Evolutionary conservation across 2,329 filamentous ascomycete species (phyloP).

Genomic region (Colletotrichum coccodes): DNA sequence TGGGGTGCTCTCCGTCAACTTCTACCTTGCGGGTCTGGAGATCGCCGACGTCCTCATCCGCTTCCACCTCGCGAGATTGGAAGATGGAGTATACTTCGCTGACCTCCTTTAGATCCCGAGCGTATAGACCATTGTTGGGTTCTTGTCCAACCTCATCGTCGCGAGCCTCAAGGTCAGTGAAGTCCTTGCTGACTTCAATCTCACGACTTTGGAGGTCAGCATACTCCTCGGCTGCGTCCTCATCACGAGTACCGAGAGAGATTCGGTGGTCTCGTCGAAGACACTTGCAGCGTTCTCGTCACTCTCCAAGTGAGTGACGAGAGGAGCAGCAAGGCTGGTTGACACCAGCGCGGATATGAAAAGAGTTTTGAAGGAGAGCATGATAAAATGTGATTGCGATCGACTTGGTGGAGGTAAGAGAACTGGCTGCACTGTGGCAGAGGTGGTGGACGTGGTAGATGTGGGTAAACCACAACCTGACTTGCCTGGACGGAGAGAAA

Average conservation of each 20-base stretch:
- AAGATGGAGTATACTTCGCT: not conserved
- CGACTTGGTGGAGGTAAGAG: not conserved
- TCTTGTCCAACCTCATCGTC: not conserved
- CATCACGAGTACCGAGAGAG: not conserved
- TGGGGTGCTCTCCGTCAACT: not conserved
- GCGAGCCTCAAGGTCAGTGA: not conserved
- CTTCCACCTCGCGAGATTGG: not conserved
- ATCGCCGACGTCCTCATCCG: not conserved
- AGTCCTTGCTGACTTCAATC: not conserved
- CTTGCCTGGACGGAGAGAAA: accelerated
- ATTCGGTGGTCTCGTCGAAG: not conserved
- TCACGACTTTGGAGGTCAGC: not conserved
- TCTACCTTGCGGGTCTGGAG: not conserved
- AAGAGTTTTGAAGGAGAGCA: constrained; percentile 2
- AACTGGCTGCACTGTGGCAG: not conserved
- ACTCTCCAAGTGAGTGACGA: not conserved
- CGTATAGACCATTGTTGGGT: not conserved
- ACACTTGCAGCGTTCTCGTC: not conserved
- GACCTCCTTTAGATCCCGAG: not conserved
- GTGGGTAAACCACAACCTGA: not conserved
- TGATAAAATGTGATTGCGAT: not conserved
- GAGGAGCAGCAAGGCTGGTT: not conserved
- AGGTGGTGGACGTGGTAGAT: too few relatives aligned
- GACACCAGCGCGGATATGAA: not conserved
- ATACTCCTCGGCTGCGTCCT: not conserved